These are phyloP conservation scores for Apophysomyces elegans DNA, from an alignment of 371 early-diverging fungal genomes.

Conservation along the genomic window DNA sequence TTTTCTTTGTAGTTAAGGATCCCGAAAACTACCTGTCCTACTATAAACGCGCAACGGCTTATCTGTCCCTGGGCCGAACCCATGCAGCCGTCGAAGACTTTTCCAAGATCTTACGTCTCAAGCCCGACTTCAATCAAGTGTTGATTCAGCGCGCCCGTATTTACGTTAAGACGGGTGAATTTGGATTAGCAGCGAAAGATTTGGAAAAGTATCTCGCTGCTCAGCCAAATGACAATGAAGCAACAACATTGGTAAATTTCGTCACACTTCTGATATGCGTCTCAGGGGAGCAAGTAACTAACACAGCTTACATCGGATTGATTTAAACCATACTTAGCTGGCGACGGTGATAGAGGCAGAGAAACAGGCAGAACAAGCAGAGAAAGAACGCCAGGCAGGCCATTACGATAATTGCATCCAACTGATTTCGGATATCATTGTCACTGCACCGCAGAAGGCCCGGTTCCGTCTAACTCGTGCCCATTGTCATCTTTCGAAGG, in stretches of 20 bases:
- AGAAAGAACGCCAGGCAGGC: slow-evolving; percentile 42
- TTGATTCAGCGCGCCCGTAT: slow-evolving; percentile 81
- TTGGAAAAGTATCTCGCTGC: slow-evolving; percentile 40
- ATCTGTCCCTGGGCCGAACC: slow-evolving; percentile 75
- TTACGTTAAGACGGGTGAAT: slow-evolving; percentile 71
- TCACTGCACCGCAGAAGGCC: slow-evolving; percentile 59
- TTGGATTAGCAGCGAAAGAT: slow-evolving; percentile 63
- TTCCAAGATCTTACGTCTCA: slow-evolving; percentile 70
- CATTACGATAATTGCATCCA: slow-evolving; percentile 68
- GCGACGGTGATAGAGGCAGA: slow-evolving; percentile 51
- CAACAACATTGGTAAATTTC: slow-evolving; percentile 33
- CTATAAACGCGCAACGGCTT: slow-evolving; percentile 88
- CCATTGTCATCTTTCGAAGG: slow-evolving; percentile 70
- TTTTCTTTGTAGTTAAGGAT: slow-evolving; percentile 55
- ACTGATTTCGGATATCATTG: slow-evolving; percentile 58
- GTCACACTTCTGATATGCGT: background rate
- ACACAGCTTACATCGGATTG: no score
- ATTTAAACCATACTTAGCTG: slow-evolving; percentile 28
- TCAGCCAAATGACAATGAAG: slow-evolving; percentile 47
- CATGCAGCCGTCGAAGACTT: slow-evolving; percentile 81
- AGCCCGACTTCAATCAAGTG: slow-evolving; percentile 85
- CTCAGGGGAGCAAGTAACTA: no score
- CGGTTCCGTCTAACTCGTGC: slow-evolving; percentile 70
- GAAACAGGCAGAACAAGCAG: slow-evolving; percentile 37
- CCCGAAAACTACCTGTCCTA: slow-evolving; percentile 81